Evolutionary conservation across 75 land plant species (phyloP), one percentile per base, ranked within the genome.

Genomic region (Cryptomeria japonica): DNA sequence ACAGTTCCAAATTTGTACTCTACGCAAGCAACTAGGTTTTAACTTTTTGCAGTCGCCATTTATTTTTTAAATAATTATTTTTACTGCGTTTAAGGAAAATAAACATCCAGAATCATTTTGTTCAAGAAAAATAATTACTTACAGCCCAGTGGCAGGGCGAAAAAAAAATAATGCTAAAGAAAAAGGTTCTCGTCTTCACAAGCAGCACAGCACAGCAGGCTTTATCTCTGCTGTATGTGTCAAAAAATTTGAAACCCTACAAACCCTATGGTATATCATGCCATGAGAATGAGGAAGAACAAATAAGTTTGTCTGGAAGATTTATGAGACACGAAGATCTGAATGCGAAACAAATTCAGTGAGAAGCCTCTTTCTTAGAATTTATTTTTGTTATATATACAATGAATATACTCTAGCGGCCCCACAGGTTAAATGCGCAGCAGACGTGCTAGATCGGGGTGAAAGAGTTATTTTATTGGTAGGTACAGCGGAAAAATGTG

Each of bases 181-280:
- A 75, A 75, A 34, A 75, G 38, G 77, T 34, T 75, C 37, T 31
- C 77, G 37, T 75, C 77, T 75, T 75, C 70, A 64, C 70, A 64
- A 64, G 70, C 70, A 64, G 70, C 70, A 64, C 70, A 64, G 70
- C 28, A 34, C 37, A 75, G 77, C 77, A 75, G 77, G 77, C 77
- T 75, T 75, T 75, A 75, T 75, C 37, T 25, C 77, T 75, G 77
- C 77, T 75, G 77, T 34, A 32, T 31, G 13, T 34, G 77, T 75
- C 77, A 32, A 75, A 32, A 34, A 13, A 32, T 75, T 75, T 32
- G 37, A 75, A 75, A 32, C 38, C 34, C 77, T 75, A 34, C 77
- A 64, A 64, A 28, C 70, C 70, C 70, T 64, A 64, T 25, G 10
- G 70, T 22, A 25, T 11, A 34, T 34, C 37, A 75, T 32, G 37